Evolutionary conservation across 495 filamentous ascomycete species (phyloP), one percentile per base, ranked within the genome.

Genomic region (Jackrogersella minutella): DNA sequence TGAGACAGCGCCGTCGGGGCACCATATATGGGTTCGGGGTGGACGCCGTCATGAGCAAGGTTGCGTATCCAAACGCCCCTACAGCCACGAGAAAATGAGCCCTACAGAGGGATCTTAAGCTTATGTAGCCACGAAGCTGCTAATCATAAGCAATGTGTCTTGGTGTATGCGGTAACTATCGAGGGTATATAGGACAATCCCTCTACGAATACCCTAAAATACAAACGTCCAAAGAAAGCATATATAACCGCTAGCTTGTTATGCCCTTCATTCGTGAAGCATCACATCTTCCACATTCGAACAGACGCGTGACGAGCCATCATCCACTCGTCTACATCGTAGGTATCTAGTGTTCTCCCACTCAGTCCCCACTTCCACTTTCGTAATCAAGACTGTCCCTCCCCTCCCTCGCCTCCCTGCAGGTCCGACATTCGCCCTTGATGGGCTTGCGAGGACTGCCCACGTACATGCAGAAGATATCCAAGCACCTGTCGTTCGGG

Each of bases 401-500:
- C 21, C 54, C 34, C 17, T 65, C 69, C 21, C 62, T 26, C 0
- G 34, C 47, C 6, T 60, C 31, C 44, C 33, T 52, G 33, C 60
- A 73, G 13, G 10, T 10, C 4, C 58, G 16, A 43, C 66, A 70
- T 43, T 73, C 64, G 59, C 44, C 30, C 34, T 51, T 62, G 28
- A 44, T 41, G 8, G 66, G 67, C 13, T 47, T 55, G 16, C 43
- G 31, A 4, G 36, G 58, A 26, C 66, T 58, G 9, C 64, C 64
- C n/a, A 66, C 56, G 40, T 66, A 70, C 64, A 70, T 66, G 33
- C 69, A 72, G 6, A 70, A 46, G 31, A 19, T 58, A 2, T 55
- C 59, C 4, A 40, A 60, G 33, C 69, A 72, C 11, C 44, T 21
- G 3, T 30, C 46, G 5, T 57, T 56, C 3, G 53, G 39, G 13